Conservation (phyloP, 2,329 filamentous ascomycete species). For the Apiospora phragmitis region DNA sequence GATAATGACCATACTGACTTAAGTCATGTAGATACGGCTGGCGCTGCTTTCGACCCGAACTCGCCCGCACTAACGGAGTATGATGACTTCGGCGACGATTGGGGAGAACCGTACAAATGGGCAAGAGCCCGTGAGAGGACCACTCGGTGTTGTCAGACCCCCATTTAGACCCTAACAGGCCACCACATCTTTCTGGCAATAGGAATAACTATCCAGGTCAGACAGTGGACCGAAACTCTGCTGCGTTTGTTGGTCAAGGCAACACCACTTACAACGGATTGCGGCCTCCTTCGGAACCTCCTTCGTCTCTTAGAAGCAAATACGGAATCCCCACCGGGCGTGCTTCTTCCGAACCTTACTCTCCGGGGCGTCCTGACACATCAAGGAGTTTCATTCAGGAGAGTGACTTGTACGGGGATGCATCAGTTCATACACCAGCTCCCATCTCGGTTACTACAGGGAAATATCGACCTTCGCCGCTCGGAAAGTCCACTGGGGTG, state of each 20-base stretch:
- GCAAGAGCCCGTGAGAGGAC: not conserved
- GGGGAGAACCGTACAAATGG: not conserved
- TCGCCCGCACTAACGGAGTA: not conserved
- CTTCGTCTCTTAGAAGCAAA: constrained; percentile 22
- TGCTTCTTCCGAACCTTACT: constrained; percentile 22
- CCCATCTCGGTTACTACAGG: not conserved
- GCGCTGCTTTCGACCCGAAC: not conserved
- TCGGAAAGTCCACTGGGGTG: not conserved
- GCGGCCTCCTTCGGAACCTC: constrained; percentile 21
- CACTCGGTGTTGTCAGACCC: not conserved
- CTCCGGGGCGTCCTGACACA: constrained; percentile 24
- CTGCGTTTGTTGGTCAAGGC: not conserved
- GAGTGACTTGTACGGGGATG: constrained; percentile 34
- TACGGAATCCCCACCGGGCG: constrained; percentile 26
- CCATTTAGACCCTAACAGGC: not conserved
- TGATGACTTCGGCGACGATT: not conserved
- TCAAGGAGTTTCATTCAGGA: constrained; percentile 37
- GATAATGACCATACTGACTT: constrained; percentile 4
- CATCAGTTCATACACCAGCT: constrained; percentile 31
- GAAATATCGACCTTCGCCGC: not conserved
- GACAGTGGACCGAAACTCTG: not conserved
- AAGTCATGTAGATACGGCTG: not conserved
- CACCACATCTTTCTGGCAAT: not conserved
- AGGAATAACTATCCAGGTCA: not conserved
- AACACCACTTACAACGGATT: constrained; percentile 14